Evolutionary conservation across 345 rosid species (phyloP).

Genomic region (Dipteronia dyeriana): DNA sequence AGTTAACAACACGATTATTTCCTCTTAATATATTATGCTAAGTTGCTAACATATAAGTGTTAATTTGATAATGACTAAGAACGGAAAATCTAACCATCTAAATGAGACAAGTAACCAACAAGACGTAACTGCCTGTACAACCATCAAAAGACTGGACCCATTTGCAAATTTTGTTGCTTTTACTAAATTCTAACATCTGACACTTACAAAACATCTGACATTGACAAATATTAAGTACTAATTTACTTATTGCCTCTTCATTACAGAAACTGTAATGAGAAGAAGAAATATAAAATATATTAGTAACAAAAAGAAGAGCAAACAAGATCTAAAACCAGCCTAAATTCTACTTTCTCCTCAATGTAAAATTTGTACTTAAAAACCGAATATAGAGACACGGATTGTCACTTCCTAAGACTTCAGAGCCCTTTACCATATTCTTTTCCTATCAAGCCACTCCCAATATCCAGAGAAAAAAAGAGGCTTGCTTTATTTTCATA

Average conservation of each 20-base stretch:
- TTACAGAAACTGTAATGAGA: neutral
- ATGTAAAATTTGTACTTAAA: neutral
- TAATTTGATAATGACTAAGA: neutral
- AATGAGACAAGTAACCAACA: neutral
- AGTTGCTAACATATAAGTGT: neutral
- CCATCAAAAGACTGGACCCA: neutral
- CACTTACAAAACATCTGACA: neutral
- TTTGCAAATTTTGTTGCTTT: neutral
- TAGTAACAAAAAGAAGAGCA: neutral
- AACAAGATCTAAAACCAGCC: neutral
- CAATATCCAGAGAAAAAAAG: neutral
- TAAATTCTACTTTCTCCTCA: neutral
- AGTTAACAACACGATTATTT: neutral
- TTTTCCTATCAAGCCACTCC: neutral
- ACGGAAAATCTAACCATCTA: neutral
- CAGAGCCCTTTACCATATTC: neutral
- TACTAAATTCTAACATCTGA: neutral
- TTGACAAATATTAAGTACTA: neutral
- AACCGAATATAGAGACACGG: neutral
- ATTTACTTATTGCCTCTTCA: neutral
- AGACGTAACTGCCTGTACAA: neutral
- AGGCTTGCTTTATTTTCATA: neutral
- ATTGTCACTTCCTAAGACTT: neutral
- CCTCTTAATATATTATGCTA: no score
- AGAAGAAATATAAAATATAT: neutral